Evolutionary conservation across 1,284 basidiomycete species (phyloP).

Genomic region (Sporisorium exsertum): DNA sequence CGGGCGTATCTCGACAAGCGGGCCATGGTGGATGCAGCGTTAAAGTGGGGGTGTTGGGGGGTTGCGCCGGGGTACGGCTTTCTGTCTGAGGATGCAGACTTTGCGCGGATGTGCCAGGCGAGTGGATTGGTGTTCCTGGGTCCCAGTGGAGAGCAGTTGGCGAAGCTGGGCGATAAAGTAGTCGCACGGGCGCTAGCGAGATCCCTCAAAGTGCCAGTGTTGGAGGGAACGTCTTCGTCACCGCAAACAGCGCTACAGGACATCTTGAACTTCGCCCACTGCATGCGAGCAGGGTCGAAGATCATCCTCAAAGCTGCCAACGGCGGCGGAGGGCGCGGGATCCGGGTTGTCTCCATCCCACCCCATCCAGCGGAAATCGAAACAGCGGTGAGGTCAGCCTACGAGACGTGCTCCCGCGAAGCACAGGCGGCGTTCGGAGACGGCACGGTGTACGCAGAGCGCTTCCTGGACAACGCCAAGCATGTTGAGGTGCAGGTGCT

Average conservation of each 20-base stretch:
- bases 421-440: constrained; percentile 35
- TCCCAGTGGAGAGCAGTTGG: constrained; percentile 18
- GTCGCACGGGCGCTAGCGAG: constrained; percentile 22
- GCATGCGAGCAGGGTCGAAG: background rate
- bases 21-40: constrained; percentile 72
- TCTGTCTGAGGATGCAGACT: constrained; percentile 33
- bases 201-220: constrained; percentile 14
- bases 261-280: constrained; percentile 22
- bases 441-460: constrained; percentile 41
- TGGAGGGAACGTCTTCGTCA: constrained; percentile 16
- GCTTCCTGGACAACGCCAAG: constrained; percentile 30
- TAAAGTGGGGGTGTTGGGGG: constrained; percentile 72
- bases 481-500: constrained; percentile 54
- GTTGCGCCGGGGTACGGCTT: constrained; percentile 46
- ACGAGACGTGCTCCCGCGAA: constrained; percentile 41
- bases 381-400: constrained; percentile 11
- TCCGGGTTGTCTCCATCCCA: constrained; percentile 27
- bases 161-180: constrained; percentile 33
- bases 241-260: constrained; percentile 10
- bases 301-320: constrained; percentile 50
- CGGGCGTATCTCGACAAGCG: constrained; percentile 51
- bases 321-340: constrained; percentile 49
- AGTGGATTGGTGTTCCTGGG: constrained; percentile 31
- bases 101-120: constrained; percentile 30
- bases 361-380: background rate